These are phyloP conservation scores for Podospora anserina DNA, from an alignment of 495 filamentous ascomycete species.

Conservation along the genomic window DNA sequence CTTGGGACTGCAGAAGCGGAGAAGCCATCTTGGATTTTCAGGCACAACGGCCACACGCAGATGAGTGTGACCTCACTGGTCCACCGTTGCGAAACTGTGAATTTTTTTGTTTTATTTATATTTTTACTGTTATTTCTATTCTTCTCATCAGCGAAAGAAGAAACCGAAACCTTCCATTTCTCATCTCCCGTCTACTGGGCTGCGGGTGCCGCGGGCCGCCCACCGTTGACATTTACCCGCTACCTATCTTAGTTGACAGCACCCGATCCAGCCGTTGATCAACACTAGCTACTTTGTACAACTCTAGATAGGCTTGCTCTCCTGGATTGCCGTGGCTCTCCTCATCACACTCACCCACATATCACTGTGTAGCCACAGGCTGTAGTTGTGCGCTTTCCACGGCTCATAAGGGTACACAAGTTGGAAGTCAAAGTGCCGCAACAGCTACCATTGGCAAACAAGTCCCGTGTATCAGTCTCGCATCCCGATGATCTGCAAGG, in stretches of 20 bases:
- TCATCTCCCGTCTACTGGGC: neutral
- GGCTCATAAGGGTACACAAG: conserved; percentile 49
- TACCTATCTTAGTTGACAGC: neutral
- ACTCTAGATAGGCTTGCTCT: no score
- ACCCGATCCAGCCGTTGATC: no score
- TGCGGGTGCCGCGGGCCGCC: no score
- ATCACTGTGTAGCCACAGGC: conserved; percentile 30
- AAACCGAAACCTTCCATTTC: neutral
- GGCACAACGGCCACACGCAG: neutral
- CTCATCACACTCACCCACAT: conserved; percentile 32
- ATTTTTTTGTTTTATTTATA: no score
- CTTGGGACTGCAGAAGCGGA: neutral
- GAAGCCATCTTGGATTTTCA: neutral
- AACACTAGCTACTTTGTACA: no score
- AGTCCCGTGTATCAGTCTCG: conserved; percentile 9
- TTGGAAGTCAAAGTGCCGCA: conserved; percentile 55
- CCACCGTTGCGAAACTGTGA: no score
- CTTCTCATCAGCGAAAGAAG: neutral
- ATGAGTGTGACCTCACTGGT: neutral
- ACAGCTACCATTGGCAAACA: conserved; percentile 34
- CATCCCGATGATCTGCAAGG: conserved; percentile 2
- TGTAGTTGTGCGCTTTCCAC: conserved; percentile 28
- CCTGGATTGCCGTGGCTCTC: neutral
- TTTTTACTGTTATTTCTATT: no score
- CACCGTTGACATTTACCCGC: neutral